Evolutionary conservation across 176 grass and related monocot genomes (phyloP).

Genomic region (Zea mays): Zm-B73-REFERENCE-NAM-5.0 NC_050104.1:147903501-147904000

Average conservation of each 20-base stretch:
- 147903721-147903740: background rate
- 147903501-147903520: constrained; percentile 14
- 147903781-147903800: constrained; percentile 31
- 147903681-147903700: too few species aligned
- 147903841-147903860: constrained; percentile 23
- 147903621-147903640: too few species aligned
- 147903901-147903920: constrained; percentile 20
- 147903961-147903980: constrained; percentile 38
- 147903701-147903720: constrained; percentile 10
- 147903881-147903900: constrained; percentile 33
- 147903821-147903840: constrained; percentile 30
- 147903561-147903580: too few species aligned
- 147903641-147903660: too few species aligned
- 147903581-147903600: too few species aligned
- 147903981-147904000: constrained; percentile 37
- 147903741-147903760: constrained; percentile 19
- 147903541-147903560: too few species aligned
- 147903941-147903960: constrained; percentile 42
- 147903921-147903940: constrained; percentile 13
- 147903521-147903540: too few species aligned
- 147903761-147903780: constrained; percentile 34
- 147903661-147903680: too few species aligned
- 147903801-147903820: constrained; percentile 30
- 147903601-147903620: too few species aligned
- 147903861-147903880: constrained; percentile 5